phyloP scores from a whole-genome alignment of 2,329 filamentous ascomycete genomes.

The Ceratocystis variospora region DNA sequence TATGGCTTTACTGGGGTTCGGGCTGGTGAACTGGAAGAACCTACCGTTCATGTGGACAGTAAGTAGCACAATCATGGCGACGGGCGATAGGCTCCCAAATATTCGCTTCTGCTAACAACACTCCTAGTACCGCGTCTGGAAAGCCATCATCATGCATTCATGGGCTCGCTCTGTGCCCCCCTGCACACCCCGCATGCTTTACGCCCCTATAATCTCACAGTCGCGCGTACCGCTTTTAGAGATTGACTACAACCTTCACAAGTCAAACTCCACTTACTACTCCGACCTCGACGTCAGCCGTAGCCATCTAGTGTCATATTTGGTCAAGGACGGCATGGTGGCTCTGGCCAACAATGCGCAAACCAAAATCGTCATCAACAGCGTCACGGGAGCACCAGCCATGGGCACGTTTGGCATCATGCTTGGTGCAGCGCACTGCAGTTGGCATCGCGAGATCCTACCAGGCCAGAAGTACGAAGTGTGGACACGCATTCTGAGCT shows the following conservation, averaged over 20 bases:
- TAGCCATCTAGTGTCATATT: conserved; percentile 60
- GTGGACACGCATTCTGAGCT: conserved; percentile 54
- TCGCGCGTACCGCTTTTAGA: conserved; percentile 58
- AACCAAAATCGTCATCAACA: conserved; percentile 38
- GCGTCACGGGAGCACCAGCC: conserved; percentile 35
- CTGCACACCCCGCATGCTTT: conserved; percentile 50
- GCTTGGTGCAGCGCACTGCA: conserved; percentile 59
- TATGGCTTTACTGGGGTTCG: conserved; percentile 40
- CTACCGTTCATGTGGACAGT: conserved; percentile 66
- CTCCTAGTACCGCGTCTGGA: conserved; percentile 42
- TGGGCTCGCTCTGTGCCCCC: conserved; percentile 35
- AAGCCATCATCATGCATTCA: conserved; percentile 42
- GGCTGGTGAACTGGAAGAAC: conserved; percentile 57
- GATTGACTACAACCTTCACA: conserved; percentile 77
- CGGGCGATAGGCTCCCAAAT: neutral
- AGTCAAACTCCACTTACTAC: conserved; percentile 77
- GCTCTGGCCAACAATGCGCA: conserved; percentile 36
- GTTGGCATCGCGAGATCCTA: conserved; percentile 59
- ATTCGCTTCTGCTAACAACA: neutral
- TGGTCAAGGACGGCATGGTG: conserved; percentile 47
- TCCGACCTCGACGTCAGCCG: conserved; percentile 72
- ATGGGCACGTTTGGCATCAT: conserved; percentile 46
- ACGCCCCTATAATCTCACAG: conserved; percentile 54
- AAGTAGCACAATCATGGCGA: conserved; percentile 25
- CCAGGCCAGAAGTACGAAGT: conserved; percentile 59